Evolutionary conservation across 192 early-diverging fungal species (phyloP).

Genomic region (Coemansia sp.): DNA sequence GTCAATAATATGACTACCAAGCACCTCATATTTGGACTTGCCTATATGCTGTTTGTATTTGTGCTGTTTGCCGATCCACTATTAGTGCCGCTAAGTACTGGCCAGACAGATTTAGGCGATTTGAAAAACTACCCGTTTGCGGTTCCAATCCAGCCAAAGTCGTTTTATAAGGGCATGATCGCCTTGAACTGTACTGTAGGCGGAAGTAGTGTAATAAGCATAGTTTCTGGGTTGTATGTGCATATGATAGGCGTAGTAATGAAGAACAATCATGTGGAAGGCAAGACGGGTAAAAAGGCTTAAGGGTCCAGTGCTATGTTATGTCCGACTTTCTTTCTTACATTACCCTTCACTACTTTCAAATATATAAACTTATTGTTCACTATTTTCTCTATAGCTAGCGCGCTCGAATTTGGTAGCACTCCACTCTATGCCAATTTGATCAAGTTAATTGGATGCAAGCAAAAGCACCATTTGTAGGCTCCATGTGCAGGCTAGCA

Average conservation of each 20-base stretch:
- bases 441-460: background rate
- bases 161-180: background rate
- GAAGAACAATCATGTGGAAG: background rate
- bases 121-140: constrained; percentile 9
- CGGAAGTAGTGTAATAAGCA: background rate
- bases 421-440: background rate
- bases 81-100: background rate
- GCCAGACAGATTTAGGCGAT: background rate
- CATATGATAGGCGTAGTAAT: background rate
- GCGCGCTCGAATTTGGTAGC: background rate
- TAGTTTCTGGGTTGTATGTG: background rate
- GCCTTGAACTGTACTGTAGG: background rate
- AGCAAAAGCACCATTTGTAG: background rate
- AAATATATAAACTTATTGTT: background rate
- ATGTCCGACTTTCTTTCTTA: background rate
- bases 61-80: constrained; percentile 4
- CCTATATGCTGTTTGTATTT: constrained; percentile 5
- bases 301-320: background rate
- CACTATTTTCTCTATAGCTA: background rate
- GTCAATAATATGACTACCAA: background rate
- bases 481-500: background rate
- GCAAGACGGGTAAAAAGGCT: background rate
- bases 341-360: background rate
- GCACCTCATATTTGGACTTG: constrained; percentile 3
- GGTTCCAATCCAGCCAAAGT: constrained; percentile 4